Conservation (phyloP, 2,329 filamentous ascomycete species). For the Thermomyces lanuginosus region DNA sequence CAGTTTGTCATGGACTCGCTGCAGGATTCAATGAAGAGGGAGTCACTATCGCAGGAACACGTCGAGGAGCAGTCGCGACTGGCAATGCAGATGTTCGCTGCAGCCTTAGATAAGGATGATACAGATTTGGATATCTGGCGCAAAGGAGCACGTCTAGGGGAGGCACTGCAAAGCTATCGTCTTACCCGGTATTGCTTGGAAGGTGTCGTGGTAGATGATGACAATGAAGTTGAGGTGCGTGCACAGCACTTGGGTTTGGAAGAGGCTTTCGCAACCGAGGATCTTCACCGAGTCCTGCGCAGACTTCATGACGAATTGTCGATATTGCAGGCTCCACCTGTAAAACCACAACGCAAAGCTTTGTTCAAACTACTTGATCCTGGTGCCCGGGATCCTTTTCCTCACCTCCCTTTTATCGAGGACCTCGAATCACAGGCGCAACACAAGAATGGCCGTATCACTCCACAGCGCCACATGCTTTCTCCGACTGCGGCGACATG, state of each 20-base stretch:
- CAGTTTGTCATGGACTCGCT: slow-evolving; percentile 74
- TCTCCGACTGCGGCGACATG: slow-evolving; percentile 24
- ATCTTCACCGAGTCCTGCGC: slow-evolving; percentile 33
- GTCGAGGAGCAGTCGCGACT: slow-evolving; percentile 22
- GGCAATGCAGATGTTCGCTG: slow-evolving; percentile 39
- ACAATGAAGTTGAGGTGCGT: slow-evolving; percentile 38
- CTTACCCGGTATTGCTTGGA: slow-evolving; percentile 47
- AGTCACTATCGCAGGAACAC: slow-evolving; percentile 9
- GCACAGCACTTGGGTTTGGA: slow-evolving; percentile 43
- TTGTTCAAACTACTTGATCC: slow-evolving; percentile 37
- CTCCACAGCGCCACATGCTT: slow-evolving; percentile 24
- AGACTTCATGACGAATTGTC: slow-evolving; percentile 41
- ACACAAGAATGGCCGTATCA: slow-evolving; percentile 4
- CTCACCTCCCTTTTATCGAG: slow-evolving; percentile 28
- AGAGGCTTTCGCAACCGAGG: slow-evolving; percentile 37
- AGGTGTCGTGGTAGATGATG: slow-evolving; percentile 45
- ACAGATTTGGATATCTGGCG: slow-evolving; percentile 49
- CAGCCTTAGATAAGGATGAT: slow-evolving; percentile 49
- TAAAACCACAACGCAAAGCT: slow-evolving; percentile 33
- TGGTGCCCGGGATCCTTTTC: slow-evolving; percentile 37
- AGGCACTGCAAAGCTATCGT: slow-evolving; percentile 41
- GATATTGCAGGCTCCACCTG: slow-evolving; percentile 32
- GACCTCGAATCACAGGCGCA: slow-evolving; percentile 15
- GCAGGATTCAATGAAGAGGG: slow-evolving; percentile 32
- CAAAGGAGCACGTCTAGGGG: slow-evolving; percentile 41